A percentile compares a stretch with the other conserved stretches of the same genome.
These are phyloP conservation scores for Ehretia macrophylla DNA, from an alignment of 257 asterid genomes.

Conservation along the genomic window DNA sequence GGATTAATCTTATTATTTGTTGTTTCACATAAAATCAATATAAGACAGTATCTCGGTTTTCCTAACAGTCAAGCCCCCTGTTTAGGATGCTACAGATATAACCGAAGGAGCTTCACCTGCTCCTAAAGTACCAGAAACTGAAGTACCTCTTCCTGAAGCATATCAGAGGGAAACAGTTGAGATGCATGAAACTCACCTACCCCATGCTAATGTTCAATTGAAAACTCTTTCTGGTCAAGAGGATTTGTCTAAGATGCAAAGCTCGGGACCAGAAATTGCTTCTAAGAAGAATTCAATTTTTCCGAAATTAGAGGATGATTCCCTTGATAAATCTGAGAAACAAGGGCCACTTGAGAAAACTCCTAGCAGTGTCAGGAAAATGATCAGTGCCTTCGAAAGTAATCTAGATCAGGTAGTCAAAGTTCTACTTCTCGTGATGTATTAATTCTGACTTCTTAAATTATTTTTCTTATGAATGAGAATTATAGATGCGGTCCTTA, in stretches of 20 bases:
- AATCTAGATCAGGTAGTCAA: constrained; percentile 55
- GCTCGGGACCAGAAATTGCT: constrained; percentile 15
- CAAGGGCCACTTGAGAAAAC: constrained; percentile 31
- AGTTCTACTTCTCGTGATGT: not conserved
- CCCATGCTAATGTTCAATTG: constrained; percentile 3
- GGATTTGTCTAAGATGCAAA: constrained; percentile 21
- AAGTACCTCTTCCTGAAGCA: constrained; percentile 22
- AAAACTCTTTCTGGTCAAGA: constrained; percentile 22
- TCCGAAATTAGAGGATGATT: constrained; percentile 22
- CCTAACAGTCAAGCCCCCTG: constrained; percentile 50
- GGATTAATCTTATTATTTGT: constrained; percentile 35
- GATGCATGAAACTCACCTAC: constrained; percentile 23
- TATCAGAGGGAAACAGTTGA: constrained; percentile 17
- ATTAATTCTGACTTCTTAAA: constrained; percentile 6
- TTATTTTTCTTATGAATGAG: constrained; percentile 13
- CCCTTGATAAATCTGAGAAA: constrained; percentile 17
- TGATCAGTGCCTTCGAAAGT: constrained; percentile 75
- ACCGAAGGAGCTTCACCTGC: constrained; percentile 35
- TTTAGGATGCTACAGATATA: constrained; percentile 66
- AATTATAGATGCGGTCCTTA: constrained; percentile 10
- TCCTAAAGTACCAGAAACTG: constrained; percentile 23
- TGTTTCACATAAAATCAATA: not conserved
- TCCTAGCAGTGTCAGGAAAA: constrained; percentile 68
- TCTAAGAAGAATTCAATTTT: constrained; percentile 20
- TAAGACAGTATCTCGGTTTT: constrained; percentile 18